Evolutionary conservation across 768 basidiomycete genomes (phyloP), one percentile per base, ranked within the genome.

Genomic region (Leucocoprinus leucothites): DNA sequence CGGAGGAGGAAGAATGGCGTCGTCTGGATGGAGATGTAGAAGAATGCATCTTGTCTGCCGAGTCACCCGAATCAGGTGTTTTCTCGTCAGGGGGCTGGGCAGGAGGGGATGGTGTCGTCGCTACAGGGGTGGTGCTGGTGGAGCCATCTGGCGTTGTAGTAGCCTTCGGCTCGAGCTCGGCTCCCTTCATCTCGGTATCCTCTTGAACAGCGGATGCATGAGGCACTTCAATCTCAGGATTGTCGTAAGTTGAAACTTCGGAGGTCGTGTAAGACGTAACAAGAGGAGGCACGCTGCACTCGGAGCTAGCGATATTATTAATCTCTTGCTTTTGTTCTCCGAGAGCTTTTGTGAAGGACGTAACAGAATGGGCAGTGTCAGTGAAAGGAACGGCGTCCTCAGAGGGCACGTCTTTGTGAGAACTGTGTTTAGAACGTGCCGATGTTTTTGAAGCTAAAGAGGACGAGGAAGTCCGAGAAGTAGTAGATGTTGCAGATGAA

Each of bases 191-290:
- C 31, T 31, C 31, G 31, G 31, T n/a, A 6, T 42, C 21, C 16
- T 42, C 21, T 42, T 42, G 14, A 16, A 21, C 14, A 31, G 31
- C 31, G 11, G 31, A 31, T 31, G 31, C 31, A 31, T 31, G 31
- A 38, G 52, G 31, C 34, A 22, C 34, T 24, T 43, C 25, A 25
- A 38, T 45, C 36, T 35, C 52, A 36, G 52, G 52, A 24, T 25
- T 53, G n/a, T 53, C 44, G 31, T 36, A 36, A 38, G 45, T 24
- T 11, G 52, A 53, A 34, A 14, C 44, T 36, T 45, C 52, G 38
- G 52, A 53, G 14, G 52, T 25, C 5, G 44, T 22, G 22, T 19
- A 46, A 38, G 45, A 53, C 43, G 36, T 36, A 53, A 46, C 45
- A 4, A 26, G 36, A 38, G 31, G 43, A 5, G 21, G 45, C 35